A percentile compares a stretch with the other conserved stretches of the same genome.
phyloP scores from a whole-genome alignment of 2,329 filamentous ascomycete genomes.

The Chalara sp. region DNA sequence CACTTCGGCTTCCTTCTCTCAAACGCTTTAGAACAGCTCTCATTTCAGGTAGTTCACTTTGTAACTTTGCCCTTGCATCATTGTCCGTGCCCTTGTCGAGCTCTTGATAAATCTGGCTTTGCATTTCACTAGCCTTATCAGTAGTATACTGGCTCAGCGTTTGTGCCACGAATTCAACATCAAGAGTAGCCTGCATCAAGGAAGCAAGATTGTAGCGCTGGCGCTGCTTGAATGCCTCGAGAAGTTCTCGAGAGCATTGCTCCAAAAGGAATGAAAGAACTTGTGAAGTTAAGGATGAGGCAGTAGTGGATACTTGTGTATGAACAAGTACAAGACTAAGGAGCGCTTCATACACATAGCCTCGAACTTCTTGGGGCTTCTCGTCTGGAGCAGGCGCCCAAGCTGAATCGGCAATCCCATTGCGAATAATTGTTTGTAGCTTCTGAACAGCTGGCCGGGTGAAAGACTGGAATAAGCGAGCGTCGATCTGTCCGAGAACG shows the following conservation, averaged over 20 bases:
- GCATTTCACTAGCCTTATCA: constrained; percentile 70
- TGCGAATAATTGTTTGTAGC: constrained; percentile 63
- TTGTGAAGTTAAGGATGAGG: constrained; percentile 67
- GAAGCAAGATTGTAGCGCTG: constrained; percentile 66
- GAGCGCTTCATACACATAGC: constrained; percentile 85
- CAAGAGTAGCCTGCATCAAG: constrained; percentile 93
- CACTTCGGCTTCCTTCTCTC: constrained; percentile 72
- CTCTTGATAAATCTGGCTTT: constrained; percentile 87
- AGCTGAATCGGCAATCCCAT: constrained; percentile 61
- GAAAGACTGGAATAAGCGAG: constrained; percentile 86
- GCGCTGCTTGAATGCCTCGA: constrained; percentile 68
- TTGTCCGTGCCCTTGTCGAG: constrained; percentile 86
- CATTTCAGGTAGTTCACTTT: constrained; percentile 87
- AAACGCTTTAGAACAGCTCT: constrained; percentile 77
- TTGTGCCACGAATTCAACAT: constrained; percentile 95
- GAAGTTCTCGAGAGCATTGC: constrained; percentile 70
- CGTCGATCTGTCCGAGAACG: constrained; percentile 84
- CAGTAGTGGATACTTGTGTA: constrained; percentile 78
- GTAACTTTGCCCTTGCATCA: constrained; percentile 69
- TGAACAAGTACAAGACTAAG: constrained; percentile 85
- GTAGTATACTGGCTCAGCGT: constrained; percentile 87
- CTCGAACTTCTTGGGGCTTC: constrained; percentile 67
- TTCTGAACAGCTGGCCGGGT: constrained; percentile 67
- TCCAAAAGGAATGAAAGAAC: constrained; percentile 85
- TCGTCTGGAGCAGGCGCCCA: constrained; percentile 58